A percentile compares a stretch with the other conserved stretches of the same genome.
These are phyloP conservation scores for Alternaria ethzedia DNA, from an alignment of 2,329 filamentous ascomycete species.

Conservation along the genomic window DNA sequence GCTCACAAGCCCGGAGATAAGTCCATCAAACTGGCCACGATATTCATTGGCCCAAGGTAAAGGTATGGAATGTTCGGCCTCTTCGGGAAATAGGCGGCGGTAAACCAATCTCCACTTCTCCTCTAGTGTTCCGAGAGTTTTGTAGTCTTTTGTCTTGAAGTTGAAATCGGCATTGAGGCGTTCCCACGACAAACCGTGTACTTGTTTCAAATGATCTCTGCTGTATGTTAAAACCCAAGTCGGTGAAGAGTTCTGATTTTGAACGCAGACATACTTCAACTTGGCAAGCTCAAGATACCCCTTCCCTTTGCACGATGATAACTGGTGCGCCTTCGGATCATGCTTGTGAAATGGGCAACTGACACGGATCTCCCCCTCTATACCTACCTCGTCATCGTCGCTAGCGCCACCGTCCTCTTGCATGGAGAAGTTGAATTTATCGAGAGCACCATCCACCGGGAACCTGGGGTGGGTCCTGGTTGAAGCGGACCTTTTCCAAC, in stretches of 20 bases:
- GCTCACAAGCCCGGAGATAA: background rate
- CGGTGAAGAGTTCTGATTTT: background rate
- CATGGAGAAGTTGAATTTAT: background rate
- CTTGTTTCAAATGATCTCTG: conserved; percentile 8
- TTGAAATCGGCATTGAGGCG: background rate
- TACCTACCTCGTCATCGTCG: background rate
- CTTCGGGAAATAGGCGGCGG: background rate
- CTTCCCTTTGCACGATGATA: background rate
- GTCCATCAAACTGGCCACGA: background rate
- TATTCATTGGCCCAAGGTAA: background rate
- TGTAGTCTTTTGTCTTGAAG: fast-evolving
- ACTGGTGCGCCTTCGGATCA: background rate
- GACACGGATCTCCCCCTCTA: background rate
- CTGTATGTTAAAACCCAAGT: background rate
- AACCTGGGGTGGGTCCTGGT: background rate
- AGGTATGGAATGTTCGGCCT: background rate
- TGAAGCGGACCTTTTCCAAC: background rate
- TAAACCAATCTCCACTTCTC: background rate
- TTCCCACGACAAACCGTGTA: background rate
- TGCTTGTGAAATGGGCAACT: background rate
- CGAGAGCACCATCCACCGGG: background rate
- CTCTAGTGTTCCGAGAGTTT: background rate
- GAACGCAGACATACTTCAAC: conserved; percentile 2
- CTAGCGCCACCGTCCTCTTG: background rate
- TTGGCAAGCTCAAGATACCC: conserved; percentile 11